Evolutionary conservation across 2,329 filamentous ascomycete genomes (phyloP), one percentile per base, ranked within the genome.

Genomic region (Basipetospora chlamydospora): DNA sequence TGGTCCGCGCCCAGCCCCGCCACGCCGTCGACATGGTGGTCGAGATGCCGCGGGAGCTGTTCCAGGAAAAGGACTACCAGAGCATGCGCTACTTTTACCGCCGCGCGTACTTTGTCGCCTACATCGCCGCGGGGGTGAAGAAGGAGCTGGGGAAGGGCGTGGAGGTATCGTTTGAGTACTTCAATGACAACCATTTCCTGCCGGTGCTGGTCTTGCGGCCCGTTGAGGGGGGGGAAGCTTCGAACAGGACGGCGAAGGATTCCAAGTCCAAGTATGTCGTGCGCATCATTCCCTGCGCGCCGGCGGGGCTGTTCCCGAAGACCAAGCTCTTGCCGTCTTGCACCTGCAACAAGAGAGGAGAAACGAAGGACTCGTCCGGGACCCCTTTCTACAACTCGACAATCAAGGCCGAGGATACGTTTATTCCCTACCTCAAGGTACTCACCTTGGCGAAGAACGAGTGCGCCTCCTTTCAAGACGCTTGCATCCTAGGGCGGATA

Each of bases 61-160:
- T 96, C 49, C 85, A 94, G 50, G 83, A 92, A 30, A 96, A 96
- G 58, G 90, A 98, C 57, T 95, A 88, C 53, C 67, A 87, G 34
- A 86, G 94, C 54, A 70, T 90, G 63, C 75, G 90, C 42, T 96
- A 93, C 59, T 94, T 95, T 52, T 87, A 95, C 60, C 92, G 94
- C 50, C 69, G 87, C 43, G 82, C 90, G 10, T 96, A 88, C 57
- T 96, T 92, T 51, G 62, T 96, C 35, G 84, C 87, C 23, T 84
- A 81, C 44, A 63, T 96, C 39, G 77, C 85, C 11, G 75, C 73
- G 21, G 75, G 71, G 4, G 61, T 96, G 36, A 73, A 75, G 44
- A 63, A 69, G 26, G 59, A 68, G 3, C 56, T 76, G 31, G 61
- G 60, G 4, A 55, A 67, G 12, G 59, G 61, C 1, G 66, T 80